Conservation (phyloP, 148 eudicot species). For the Fagopyrum homotropicum region DNA sequence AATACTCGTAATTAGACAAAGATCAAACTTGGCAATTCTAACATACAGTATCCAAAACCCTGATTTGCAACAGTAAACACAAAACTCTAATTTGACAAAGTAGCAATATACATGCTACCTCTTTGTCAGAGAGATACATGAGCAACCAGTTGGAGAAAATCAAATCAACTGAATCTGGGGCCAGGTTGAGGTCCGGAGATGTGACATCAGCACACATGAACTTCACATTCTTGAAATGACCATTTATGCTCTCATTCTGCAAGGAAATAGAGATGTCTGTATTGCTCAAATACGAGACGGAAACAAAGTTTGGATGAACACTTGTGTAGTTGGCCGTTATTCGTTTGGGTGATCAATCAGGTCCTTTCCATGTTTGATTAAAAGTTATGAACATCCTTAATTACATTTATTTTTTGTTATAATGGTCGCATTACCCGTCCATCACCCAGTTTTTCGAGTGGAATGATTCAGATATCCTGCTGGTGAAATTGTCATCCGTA, state of each 20-base stretch:
- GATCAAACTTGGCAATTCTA: not conserved
- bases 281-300: not conserved
- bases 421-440: too few species aligned
- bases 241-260: slow-evolving; percentile 85
- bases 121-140: slow-evolving; percentile 96
- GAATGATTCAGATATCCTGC: too few species aligned
- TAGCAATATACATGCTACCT: slow-evolving; percentile 32
- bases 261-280: not conserved
- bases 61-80: too few species aligned
- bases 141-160: slow-evolving; percentile 96
- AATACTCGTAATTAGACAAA: not conserved
- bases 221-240: slow-evolving; percentile 77
- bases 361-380: too few species aligned
- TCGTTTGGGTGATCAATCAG: too few species aligned
- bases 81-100: too few species aligned
- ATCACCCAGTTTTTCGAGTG: too few species aligned
- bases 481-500: too few species aligned
- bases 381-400: too few species aligned
- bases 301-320: not conserved
- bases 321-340: too few species aligned
- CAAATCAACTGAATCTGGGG: slow-evolving; percentile 70
- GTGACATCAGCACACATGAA: slow-evolving; percentile 98
- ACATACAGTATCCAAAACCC: not conserved
- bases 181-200: slow-evolving; percentile 61
- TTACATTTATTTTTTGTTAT: too few species aligned